These are phyloP conservation scores for Gracilaria gracilis DNA, from an alignment of 23 red algal species.

Conservation along the genomic window DNA sequence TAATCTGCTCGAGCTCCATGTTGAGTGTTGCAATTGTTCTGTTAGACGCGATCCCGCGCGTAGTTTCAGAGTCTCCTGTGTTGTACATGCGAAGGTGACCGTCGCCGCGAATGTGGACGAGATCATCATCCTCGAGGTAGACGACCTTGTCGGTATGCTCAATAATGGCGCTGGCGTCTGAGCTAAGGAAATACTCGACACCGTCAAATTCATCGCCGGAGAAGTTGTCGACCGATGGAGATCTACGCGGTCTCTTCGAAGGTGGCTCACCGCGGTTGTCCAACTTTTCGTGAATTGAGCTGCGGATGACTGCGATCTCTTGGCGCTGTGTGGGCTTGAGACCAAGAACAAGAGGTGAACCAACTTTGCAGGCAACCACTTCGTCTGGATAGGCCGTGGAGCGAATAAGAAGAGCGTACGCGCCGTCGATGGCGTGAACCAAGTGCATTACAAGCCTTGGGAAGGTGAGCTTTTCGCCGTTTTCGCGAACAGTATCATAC, in stretches of 20 bases:
- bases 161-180: conserved; percentile 92
- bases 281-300: conserved; percentile 12
- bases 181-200: conserved; percentile 87
- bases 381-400: conserved; percentile 85
- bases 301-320: conserved; percentile 56
- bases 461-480: conserved; percentile 73
- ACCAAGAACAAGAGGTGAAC: conserved; percentile 96
- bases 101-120: conserved; percentile 76
- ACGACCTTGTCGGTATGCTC: conserved; percentile 98
- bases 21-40: conserved; percentile 84
- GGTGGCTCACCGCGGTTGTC: neutral
- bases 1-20: conserved; percentile 96
- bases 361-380: conserved; percentile 92
- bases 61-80: conserved; percentile 61
- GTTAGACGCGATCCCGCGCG: conserved; percentile 72
- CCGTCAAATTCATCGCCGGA: conserved; percentile 8
- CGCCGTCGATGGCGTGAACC: conserved; percentile 93
- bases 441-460: conserved; percentile 93
- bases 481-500: conserved; percentile 80
- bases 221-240: neutral
- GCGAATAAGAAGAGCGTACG: conserved; percentile 87
- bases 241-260: neutral
- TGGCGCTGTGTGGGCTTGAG: conserved; percentile 61
- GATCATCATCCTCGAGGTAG: conserved; percentile 95
- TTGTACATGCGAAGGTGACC: conserved; percentile 88